Evolutionary conservation across 2,329 filamentous ascomycete genomes (phyloP).

Genomic region (Trichophyton equinum): DNA sequence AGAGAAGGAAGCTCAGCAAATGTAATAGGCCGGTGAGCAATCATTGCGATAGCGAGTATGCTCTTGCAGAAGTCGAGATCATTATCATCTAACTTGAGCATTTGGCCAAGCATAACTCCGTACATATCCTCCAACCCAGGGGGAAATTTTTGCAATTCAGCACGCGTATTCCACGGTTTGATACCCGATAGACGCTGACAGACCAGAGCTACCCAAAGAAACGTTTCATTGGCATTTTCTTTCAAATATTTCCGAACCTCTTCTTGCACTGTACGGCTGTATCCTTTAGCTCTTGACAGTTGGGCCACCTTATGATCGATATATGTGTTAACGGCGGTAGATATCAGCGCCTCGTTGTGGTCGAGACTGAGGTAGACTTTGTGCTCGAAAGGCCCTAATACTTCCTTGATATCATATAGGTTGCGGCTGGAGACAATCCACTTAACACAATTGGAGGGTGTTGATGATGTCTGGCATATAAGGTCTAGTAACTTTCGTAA

Average conservation of each 20-base stretch:
- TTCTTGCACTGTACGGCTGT: background rate
- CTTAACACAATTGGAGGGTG: constrained; percentile 21
- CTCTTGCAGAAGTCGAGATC: constrained; percentile 21
- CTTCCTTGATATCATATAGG: constrained; percentile 25
- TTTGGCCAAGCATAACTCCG: constrained; percentile 18
- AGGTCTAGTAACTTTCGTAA: constrained; percentile 25
- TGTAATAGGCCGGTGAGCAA: constrained; percentile 27
- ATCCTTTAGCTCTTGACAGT: background rate
- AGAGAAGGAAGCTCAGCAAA: constrained; percentile 20
- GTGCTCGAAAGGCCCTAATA: constrained; percentile 12
- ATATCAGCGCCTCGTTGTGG: background rate
- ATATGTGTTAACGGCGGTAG: background rate
- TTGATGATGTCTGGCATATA: constrained; percentile 18
- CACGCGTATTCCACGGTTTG: background rate
- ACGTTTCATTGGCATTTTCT: constrained; percentile 21
- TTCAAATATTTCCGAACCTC: background rate
- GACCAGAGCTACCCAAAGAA: constrained; percentile 30
- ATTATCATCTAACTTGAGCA: constrained; percentile 20
- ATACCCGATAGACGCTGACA: constrained; percentile 18
- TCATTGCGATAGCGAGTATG: constrained; percentile 23
- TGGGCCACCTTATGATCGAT: background rate
- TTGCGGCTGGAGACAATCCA: constrained; percentile 39
- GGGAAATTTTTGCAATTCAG: constrained; percentile 15
- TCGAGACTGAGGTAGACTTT: background rate
- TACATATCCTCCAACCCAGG: constrained; percentile 15